phyloP scores from a whole-genome alignment of 2,329 filamentous ascomycete species.

The Alternaria consortialis region DNA sequence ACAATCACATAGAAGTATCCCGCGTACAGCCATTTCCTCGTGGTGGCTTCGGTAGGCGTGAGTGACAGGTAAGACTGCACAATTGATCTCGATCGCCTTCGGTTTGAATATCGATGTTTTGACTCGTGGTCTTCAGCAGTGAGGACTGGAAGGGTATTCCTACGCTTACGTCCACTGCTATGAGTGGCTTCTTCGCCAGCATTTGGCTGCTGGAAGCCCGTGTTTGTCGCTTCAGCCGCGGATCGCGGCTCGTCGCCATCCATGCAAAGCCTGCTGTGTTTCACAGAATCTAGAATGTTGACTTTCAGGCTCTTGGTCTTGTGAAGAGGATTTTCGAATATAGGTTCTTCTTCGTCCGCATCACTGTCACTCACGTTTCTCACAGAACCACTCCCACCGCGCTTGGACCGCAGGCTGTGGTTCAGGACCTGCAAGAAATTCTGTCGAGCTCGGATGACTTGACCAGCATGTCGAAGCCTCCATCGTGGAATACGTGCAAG shows the following conservation, averaged over 20 bases:
- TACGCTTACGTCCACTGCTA: slow-evolving; percentile 31
- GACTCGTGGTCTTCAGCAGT: slow-evolving; percentile 33
- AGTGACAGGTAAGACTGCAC: slow-evolving; percentile 77
- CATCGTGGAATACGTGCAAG: slow-evolving; percentile 90
- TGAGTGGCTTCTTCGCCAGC: slow-evolving; percentile 5
- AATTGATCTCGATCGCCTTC: slow-evolving; percentile 45
- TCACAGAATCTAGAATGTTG: slow-evolving; percentile 35
- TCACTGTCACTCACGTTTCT: slow-evolving; percentile 52
- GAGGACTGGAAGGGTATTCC: slow-evolving; percentile 48
- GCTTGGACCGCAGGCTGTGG: slow-evolving; percentile 43
- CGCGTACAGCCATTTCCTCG: slow-evolving; percentile 86
- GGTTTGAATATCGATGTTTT: slow-evolving; percentile 30
- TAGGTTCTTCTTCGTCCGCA: slow-evolving; percentile 56
- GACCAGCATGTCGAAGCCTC: slow-evolving; percentile 74
- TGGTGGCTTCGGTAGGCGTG: slow-evolving; percentile 77
- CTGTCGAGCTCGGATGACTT: slow-evolving; percentile 54
- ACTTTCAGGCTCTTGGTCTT: slow-evolving; percentile 42
- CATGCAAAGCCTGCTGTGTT: slow-evolving; percentile 15
- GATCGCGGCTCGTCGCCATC: slow-evolving; percentile 39
- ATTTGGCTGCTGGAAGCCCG: slow-evolving; percentile 20
- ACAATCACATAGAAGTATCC: slow-evolving; percentile 77
- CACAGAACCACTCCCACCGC: slow-evolving; percentile 30
- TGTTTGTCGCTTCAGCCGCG: slow-evolving; percentile 40
- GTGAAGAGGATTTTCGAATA: slow-evolving; percentile 28
- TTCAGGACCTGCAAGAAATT: slow-evolving; percentile 55